Conservation (phyloP, 2,329 filamentous ascomycete genomes). For the Plenodomus biglobosus region DNA sequence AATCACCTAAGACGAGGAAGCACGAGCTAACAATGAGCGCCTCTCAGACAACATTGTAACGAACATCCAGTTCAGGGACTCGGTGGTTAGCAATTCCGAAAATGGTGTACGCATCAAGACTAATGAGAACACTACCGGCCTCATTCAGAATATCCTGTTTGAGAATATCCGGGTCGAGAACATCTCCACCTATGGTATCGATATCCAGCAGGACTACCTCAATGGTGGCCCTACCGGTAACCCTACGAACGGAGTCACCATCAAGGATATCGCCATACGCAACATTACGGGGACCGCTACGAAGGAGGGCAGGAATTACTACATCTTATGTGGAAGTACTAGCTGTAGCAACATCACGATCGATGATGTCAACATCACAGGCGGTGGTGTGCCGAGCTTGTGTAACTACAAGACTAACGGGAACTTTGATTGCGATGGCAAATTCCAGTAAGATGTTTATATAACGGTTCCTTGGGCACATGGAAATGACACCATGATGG, state of each 20-base stretch:
- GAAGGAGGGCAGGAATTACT: conserved; percentile 44
- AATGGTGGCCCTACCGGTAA: conserved; percentile 47
- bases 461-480: no score
- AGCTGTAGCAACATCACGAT: conserved; percentile 57
- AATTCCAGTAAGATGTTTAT: conserved; percentile 4
- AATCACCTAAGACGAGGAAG: no score
- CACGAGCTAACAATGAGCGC: background rate
- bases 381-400: conserved; percentile 42
- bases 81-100: conserved; percentile 51
- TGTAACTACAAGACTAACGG: conserved; percentile 34
- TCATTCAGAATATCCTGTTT: conserved; percentile 16
- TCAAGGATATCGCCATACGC: conserved; percentile 46
- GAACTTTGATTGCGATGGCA: conserved; percentile 30
- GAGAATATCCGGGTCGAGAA: conserved; percentile 36
- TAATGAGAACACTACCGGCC: conserved; percentile 52
- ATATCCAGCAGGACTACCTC: conserved; percentile 54
- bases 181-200: conserved; percentile 52
- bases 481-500: no score
- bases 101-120: conserved; percentile 62
- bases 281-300: conserved; percentile 45
- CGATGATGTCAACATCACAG: conserved; percentile 43
- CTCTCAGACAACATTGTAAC: conserved; percentile 33
- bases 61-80: conserved; percentile 51
- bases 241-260: conserved; percentile 50
- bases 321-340: conserved; percentile 56